Base-by-base conservation (phyloP, 345 rosid genomes). In the Rhodomyrtus tomentosa region DNA sequence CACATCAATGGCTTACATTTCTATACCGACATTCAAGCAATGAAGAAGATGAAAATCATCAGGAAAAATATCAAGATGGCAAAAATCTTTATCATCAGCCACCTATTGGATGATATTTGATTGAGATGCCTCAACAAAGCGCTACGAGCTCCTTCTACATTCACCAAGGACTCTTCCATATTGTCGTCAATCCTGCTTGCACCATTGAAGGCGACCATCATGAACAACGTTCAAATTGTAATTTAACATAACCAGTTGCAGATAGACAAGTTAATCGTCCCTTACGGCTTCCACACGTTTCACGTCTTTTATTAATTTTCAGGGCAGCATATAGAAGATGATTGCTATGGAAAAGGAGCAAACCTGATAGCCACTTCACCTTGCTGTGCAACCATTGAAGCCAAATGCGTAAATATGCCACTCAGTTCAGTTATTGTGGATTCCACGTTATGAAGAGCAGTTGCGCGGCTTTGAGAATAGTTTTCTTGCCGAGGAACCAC, bases 81-180 rank as follows among this genome's bases (percentile, higher is more conserved):
- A 85, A 96, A 96, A 85, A 96, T 92, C 91, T 96, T 96, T 90
- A 96, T 89, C 91, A 95, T 83, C 84, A 96, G 98, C 99, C 99
- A 96, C 90, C 99, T 87, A 86, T 94, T 96, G 72, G 99, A 96
- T 29, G 99, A 94, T 87, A 92, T 94, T 87, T 89, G 90, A 86
- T 89, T 94, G 85, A 96, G 95, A 88, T 94, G 92, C 87, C 92
- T 93, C 87, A 95, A 87, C 29, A 95, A 89, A 87, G 98, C 88
- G 79, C 88, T 91, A 25, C 91, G 96, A 82, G 99, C 98, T 86
- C 93, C 95, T 87, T 95, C 98, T 72, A 96, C 97, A 36, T 96
- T 96, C 74, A 87, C 91, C 90, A 96, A 86, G 50, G 99, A 95
- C 89, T 94, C 98, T 12, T 94, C 98, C 96, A 95, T 95, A 88